Evolutionary conservation across 768 basidiomycete genomes (phyloP), one percentile per base, ranked within the genome.

Genomic region (Gymnopilus junonius): DNA sequence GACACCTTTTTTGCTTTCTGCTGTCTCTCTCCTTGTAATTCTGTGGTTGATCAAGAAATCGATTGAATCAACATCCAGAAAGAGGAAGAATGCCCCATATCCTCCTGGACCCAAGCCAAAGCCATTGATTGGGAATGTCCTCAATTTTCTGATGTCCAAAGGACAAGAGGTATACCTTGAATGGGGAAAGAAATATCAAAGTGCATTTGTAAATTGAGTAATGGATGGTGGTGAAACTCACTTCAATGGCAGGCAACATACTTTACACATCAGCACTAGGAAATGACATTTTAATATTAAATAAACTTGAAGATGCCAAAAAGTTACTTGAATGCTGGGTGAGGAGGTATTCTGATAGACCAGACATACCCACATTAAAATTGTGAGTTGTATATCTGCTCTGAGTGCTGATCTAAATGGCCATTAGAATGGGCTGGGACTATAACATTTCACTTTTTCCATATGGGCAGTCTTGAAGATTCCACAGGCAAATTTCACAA

Each of bases 171-270:
- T 32, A 2, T 58, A 63, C 25, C 20, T 54, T 11, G 42, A 63
- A 34, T 63, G 62, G 62, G 57, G 57, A 20, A 63, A 37, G 50
- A 45, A 55, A 39, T 63, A 59, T 34, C 32, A 63, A 6, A 63
- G 62, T 63, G 15, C 1, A 51, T 63, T 27, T 17, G 17, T 31
- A 11, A 11, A 21, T 32, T n/a, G 7, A 6, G 11, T 40, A 6
- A 34, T 3, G 11, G 6, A 31, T 39, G 2, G n/a, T 29, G 5
- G 23, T 21, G 12, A 23, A 4, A 14, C 20, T 57, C 11, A 17
- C 12, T 20, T 29, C 27, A 14, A 25, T 45, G 12, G 17, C 12
- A 63, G 62, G 62, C 25, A 20, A 31, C 23, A 12, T 63, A 1
- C 8, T 63, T 4, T 50, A 54, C 35, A 42, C 57, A 7, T 40